Percentiles rank a stretch among this genome's conserved stretches.
Conservation (phyloP, 2,329 filamentous ascomycete genomes). For the Rutstroemia sydowiana region DNA sequence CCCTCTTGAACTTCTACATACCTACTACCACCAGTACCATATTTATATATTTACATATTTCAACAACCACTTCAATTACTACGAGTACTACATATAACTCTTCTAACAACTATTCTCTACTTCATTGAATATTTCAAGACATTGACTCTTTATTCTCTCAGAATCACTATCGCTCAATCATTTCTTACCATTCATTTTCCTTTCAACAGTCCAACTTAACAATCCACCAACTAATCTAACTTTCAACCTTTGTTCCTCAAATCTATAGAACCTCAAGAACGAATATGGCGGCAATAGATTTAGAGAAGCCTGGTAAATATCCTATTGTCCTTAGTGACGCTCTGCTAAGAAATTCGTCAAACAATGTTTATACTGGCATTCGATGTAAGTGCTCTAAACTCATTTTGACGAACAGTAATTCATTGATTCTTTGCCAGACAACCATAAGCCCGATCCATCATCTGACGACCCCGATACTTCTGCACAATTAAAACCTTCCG, state of each 20-base stretch:
- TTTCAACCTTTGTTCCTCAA: background rate
- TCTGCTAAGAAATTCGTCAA: conserved; percentile 47
- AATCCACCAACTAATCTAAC: too few relatives aligned
- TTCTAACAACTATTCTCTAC: too few relatives aligned
- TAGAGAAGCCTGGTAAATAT: conserved; percentile 54
- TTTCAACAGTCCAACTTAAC: too few relatives aligned
- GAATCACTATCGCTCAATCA: too few relatives aligned
- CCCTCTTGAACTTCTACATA: too few relatives aligned
- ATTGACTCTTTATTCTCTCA: too few relatives aligned
- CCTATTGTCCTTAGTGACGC: conserved; percentile 57
- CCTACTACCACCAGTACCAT: too few relatives aligned
- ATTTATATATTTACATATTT: too few relatives aligned
- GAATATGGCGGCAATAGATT: conserved; percentile 38
- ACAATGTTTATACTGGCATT: conserved; percentile 53
- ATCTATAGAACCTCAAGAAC: background rate
- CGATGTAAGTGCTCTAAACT: conserved; percentile 41
- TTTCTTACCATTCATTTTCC: too few relatives aligned
- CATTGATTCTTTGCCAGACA: conserved; percentile 39
- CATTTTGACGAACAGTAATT: background rate
- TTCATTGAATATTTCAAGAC: too few relatives aligned
- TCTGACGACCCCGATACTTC: conserved; percentile 37
- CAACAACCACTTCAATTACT: too few relatives aligned
- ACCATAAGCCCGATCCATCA: conserved; percentile 50
- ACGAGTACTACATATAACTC: too few relatives aligned
- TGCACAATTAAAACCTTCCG: conserved; percentile 44